These are phyloP conservation scores for Trametes villosa DNA, from an alignment of 768 basidiomycete genomes.

Conservation along the genomic window DNA sequence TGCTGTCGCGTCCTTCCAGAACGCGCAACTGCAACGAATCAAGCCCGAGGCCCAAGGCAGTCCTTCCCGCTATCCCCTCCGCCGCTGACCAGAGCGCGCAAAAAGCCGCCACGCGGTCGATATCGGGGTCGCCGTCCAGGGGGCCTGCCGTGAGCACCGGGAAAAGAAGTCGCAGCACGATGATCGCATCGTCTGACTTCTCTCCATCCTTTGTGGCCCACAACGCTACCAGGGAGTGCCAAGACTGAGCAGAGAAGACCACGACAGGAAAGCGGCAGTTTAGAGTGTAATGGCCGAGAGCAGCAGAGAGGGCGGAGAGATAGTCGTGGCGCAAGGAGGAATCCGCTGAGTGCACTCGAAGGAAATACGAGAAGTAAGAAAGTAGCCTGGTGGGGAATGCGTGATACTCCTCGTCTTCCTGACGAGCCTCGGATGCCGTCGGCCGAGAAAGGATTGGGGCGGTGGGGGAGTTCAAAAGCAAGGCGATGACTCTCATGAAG, in stretches of 20 bases:
- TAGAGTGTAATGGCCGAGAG: constrained; percentile 76
- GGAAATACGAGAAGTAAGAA: constrained; percentile 60
- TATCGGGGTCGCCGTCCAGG: constrained; percentile 21
- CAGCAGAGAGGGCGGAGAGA: constrained; percentile 65
- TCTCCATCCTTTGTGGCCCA: constrained; percentile 81
- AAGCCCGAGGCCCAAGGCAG: constrained; percentile 67
- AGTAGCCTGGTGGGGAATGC: constrained; percentile 58
- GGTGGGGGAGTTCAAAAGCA: constrained; percentile 60
- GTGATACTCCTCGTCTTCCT: constrained; percentile 20
- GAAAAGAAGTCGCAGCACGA: constrained; percentile 72
- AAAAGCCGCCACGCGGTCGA: constrained; percentile 21
- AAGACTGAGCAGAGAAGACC: constrained; percentile 61
- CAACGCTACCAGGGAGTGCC: constrained; percentile 66
- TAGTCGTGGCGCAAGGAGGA: constrained; percentile 82
- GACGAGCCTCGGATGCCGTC: constrained; percentile 18
- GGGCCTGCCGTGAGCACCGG: constrained; percentile 49
- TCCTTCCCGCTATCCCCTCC: constrained; percentile 62
- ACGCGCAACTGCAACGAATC: constrained; percentile 66
- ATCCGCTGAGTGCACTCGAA: constrained; percentile 68
- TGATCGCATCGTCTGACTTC: constrained; percentile 79
- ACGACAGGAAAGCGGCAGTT: constrained; percentile 68
- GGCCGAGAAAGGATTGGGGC: constrained; percentile 56
- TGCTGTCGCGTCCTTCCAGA: background rate
- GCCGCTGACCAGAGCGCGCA: constrained; percentile 56
- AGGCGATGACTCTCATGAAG: constrained; percentile 63